phyloP scores from a whole-genome alignment of 2,329 filamentous ascomycete genomes.

The Endocalyx cinctus region DNA sequence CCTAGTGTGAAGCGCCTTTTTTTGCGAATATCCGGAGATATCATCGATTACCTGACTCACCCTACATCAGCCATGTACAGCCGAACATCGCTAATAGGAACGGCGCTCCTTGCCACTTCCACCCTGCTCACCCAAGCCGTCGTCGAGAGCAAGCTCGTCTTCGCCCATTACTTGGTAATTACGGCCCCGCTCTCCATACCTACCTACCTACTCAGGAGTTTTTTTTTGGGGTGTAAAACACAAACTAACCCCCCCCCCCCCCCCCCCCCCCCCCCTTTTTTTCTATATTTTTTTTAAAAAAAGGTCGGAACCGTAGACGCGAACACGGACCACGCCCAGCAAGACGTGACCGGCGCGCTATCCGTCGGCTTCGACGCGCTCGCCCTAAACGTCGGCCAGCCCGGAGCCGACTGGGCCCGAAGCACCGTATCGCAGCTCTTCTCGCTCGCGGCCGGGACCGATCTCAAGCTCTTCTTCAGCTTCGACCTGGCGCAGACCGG shows the following conservation, averaged over 20 bases:
- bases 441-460: constrained; percentile 20
- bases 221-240: too few species aligned
- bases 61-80: too few species aligned
- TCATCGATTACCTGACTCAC: too few species aligned
- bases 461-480: constrained; percentile 33
- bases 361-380: constrained; percentile 28
- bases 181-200: not conserved
- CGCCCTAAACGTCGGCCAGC: constrained; percentile 29
- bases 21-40: too few species aligned
- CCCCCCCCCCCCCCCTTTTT: too few species aligned
- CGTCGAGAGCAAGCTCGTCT: constrained; percentile 21
- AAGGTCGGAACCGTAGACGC: constrained; percentile 15
- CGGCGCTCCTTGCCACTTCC: constrained; percentile 13
- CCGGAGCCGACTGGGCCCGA: constrained; percentile 19
- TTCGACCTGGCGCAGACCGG: constrained; percentile 26
- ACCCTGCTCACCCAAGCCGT: constrained; percentile 13
- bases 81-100: too few species aligned
- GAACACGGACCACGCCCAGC: constrained; percentile 17
- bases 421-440: constrained; percentile 26
- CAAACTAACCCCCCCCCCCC: too few species aligned
- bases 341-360: constrained; percentile 27
- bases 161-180: constrained; percentile 24
- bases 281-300: too few species aligned
- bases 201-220: too few species aligned
- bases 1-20: too few species aligned